Evolutionary conservation across 140 eudicot species (phyloP).

Genomic region (Eryngium alpinum): DNA sequence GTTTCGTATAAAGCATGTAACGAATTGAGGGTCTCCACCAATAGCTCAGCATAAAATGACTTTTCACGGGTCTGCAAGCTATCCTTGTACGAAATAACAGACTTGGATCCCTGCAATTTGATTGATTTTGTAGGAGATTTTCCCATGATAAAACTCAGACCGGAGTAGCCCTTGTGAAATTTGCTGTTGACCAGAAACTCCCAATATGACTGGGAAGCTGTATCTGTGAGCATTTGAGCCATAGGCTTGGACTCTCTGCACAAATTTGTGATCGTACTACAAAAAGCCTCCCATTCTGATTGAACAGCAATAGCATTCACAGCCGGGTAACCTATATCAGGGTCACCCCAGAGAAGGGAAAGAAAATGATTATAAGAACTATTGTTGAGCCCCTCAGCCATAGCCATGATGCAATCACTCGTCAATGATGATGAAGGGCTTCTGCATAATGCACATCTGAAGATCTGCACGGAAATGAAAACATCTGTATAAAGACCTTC

Average conservation of each 20-base stretch:
- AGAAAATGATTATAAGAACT: conserved; percentile 60
- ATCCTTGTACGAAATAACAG: conserved; percentile 22
- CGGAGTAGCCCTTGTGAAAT: conserved; percentile 58
- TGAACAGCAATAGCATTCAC: conserved; percentile 47
- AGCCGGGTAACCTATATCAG: conserved; percentile 46
- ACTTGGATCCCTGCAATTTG: conserved; percentile 30
- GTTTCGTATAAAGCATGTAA: conserved; percentile 94
- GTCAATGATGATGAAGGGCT: conserved; percentile 81
- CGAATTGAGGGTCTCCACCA: conserved; percentile 60
- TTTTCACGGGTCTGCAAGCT: conserved; percentile 31
- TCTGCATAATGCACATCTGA: conserved; percentile 82
- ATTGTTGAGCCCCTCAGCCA: conserved; percentile 86
- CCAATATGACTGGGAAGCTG: conserved; percentile 60
- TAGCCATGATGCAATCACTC: conserved; percentile 82
- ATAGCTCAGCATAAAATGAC: conserved; percentile 36
- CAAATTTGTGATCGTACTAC: conserved; percentile 43
- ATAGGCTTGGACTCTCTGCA: conserved; percentile 31
- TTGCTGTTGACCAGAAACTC: conserved; percentile 72
- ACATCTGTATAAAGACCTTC: background rate
- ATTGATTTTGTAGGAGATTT: conserved; percentile 31
- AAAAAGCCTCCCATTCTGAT: conserved; percentile 85
- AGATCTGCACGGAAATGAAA: conserved; percentile 43
- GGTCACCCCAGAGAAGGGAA: conserved; percentile 71
- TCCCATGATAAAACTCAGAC: conserved; percentile 36
- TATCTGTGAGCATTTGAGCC: conserved; percentile 26